phyloP scores from a whole-genome alignment of 2,329 filamentous ascomycete genomes.

The Parastagonospora nodorum region DNA sequence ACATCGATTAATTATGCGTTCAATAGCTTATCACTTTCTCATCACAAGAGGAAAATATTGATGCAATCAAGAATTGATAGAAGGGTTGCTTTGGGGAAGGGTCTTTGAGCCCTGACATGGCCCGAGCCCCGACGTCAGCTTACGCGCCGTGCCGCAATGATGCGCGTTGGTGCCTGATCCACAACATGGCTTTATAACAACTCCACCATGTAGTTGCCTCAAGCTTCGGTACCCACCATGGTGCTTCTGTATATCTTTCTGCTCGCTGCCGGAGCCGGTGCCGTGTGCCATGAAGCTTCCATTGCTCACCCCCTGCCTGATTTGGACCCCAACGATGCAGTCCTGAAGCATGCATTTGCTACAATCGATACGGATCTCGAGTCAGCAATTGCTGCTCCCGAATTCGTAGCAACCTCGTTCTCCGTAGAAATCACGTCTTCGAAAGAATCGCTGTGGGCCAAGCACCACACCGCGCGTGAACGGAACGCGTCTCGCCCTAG shows the following conservation, averaged over 20 bases:
- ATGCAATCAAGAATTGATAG: no score
- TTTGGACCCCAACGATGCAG: slow-evolving; percentile 31
- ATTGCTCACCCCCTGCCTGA: slow-evolving; percentile 47
- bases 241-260: slow-evolving; percentile 11
- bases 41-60: no score
- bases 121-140: not conserved
- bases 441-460: slow-evolving; percentile 45
- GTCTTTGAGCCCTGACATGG: not conserved
- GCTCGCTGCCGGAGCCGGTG: slow-evolving; percentile 14
- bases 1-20: no score
- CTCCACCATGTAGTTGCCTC: slow-evolving; percentile 7
- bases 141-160: not conserved
- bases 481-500: slow-evolving; percentile 46
- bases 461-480: slow-evolving; percentile 45
- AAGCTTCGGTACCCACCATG: slow-evolving; percentile 15
- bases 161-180: no score
- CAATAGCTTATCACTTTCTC: no score
- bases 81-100: no score
- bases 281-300: slow-evolving; percentile 44
- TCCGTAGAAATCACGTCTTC: slow-evolving; percentile 49
- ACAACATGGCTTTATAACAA: not conserved
- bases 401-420: slow-evolving; percentile 45
- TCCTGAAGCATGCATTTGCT: slow-evolving; percentile 37
- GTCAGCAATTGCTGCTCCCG: slow-evolving; percentile 27
- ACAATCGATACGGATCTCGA: slow-evolving; percentile 33